A percentile compares a stretch with the other conserved stretches of the same genome.
These are phyloP conservation scores for Detonula confervacea DNA, from an alignment of 352 stramenopile genomes.

Conservation along the genomic window DNA sequence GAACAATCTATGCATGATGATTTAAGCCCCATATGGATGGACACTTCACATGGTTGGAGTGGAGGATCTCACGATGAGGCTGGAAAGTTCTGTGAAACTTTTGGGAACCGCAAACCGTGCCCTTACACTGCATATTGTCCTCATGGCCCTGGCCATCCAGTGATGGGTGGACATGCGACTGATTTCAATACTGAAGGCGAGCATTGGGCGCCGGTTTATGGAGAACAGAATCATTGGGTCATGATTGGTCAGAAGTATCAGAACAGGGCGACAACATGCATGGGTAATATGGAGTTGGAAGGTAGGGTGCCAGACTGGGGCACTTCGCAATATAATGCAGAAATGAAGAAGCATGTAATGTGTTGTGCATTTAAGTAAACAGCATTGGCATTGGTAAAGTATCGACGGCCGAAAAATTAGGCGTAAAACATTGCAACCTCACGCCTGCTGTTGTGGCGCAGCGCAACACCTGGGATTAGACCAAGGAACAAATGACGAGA, in stretches of 20 bases:
- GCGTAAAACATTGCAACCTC: no score
- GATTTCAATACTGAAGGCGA: slow-evolving; percentile 16
- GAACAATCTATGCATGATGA: background rate
- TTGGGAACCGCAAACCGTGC: slow-evolving; percentile 15
- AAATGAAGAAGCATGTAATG: no score
- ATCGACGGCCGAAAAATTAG: no score
- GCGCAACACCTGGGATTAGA: no score
- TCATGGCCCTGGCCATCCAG: background rate
- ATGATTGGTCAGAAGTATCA: slow-evolving; percentile 15
- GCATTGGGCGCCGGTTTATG: slow-evolving; percentile 14
- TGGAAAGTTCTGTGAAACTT: slow-evolving; percentile 21
- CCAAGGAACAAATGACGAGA: no score
- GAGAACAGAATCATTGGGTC: background rate
- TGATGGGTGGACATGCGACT: background rate
- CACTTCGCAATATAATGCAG: no score
- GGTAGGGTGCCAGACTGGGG: no score
- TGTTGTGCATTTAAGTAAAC: no score
- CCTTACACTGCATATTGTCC: slow-evolving; percentile 33
- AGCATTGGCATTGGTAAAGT: no score
- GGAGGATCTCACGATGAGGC: slow-evolving; percentile 31
- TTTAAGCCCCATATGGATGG: background rate
- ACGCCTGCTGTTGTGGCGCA: no score
- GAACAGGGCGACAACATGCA: slow-evolving; percentile 1
- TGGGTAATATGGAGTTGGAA: no score
- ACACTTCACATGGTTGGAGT: background rate